Conservation (phyloP, 2,329 filamentous ascomycete species). For the Epichloe brachyelytri region DNA sequence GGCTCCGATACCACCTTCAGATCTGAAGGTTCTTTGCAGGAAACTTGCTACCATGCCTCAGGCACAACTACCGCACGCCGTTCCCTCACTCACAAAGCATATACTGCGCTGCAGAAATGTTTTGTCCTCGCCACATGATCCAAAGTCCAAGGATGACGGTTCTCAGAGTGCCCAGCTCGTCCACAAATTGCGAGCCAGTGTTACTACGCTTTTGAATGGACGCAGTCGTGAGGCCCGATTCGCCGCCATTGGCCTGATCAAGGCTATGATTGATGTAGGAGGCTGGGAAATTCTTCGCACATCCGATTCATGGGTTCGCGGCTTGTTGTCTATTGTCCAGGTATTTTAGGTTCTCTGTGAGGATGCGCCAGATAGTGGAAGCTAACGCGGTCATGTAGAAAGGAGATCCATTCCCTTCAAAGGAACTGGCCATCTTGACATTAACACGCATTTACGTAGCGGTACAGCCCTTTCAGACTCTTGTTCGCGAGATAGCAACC, state of each 20-base stretch:
- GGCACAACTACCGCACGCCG: conserved; percentile 60
- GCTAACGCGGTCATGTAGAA: conserved; percentile 38
- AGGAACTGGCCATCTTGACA: conserved; percentile 63
- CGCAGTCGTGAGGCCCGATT: conserved; percentile 63
- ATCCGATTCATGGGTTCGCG: conserved; percentile 62
- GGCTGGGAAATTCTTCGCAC: conserved; percentile 71
- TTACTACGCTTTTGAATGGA: conserved; percentile 67
- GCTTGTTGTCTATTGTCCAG: conserved; percentile 61
- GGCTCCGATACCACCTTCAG: conserved; percentile 26
- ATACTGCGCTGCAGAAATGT: conserved; percentile 43
- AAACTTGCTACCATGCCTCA: conserved; percentile 58
- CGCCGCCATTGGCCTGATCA: conserved; percentile 64
- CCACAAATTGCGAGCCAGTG: conserved; percentile 68
- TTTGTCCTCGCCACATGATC: conserved; percentile 50
- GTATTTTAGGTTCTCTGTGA: conserved; percentile 26
- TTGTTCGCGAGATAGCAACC: conserved; percentile 78
- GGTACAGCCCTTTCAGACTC: conserved; percentile 68
- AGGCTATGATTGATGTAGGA: conserved; percentile 68
- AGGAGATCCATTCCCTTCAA: conserved; percentile 61
- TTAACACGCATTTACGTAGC: conserved; percentile 75
- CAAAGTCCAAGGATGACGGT: conserved; percentile 45
- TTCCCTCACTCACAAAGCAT: conserved; percentile 54
- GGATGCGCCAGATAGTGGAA: not conserved
- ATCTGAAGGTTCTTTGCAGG: conserved; percentile 52
- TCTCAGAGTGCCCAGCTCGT: conserved; percentile 58